Evolutionary conservation across 2,329 filamentous ascomycete species (phyloP), one percentile per base, ranked within the genome.

Genomic region (Penicillium sp.): DNA sequence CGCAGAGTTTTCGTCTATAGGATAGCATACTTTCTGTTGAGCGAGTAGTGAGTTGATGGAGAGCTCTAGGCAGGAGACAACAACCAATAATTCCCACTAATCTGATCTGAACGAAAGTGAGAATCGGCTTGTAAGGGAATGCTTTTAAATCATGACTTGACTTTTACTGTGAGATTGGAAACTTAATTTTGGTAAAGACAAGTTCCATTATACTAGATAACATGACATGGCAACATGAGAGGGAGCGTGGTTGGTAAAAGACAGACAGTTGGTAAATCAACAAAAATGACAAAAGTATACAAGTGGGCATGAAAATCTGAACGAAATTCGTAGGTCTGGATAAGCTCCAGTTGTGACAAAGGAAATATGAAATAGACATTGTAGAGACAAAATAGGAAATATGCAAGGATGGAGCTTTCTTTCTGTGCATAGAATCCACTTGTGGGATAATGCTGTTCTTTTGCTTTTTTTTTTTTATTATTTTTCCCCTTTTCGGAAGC

Each of bases 401-500:
- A 42, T 42, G n/a, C 13, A 40, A 40, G 28, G 35, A 53, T 42
- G 45, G 19, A 30, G 51, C 48, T 22, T n/a, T 43, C 26, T 19
- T 28, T 52, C 14, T 37, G 35, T 37, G 6, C 14, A 37, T 56
- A 30, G 42, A 40, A 28, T 11, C 3, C 28, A 19, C 28, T 30
- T 19, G 16, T 35, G n/a, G 46, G 22, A 14, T 0, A n/a, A 48
- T 52, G 38, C 11, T 19, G 16, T 19, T 38, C 46, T 46, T 58
- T n/a, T 46, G 26, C 45, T 51, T 48, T 42, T 40, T 35, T 35
- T 54, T 51, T 22, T 61, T 53, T 56, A 53, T 33, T 52, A 43
- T 48, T 58, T 58, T 52, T 49, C 10, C 3, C 30, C 11, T 43
- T 25, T 43, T 8, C n/a, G 4, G 19, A 13, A 43, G 40, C 0